phyloP scores from a whole-genome alignment of 2,329 filamentous ascomycete species.

The Fusarium chaquense region DNA sequence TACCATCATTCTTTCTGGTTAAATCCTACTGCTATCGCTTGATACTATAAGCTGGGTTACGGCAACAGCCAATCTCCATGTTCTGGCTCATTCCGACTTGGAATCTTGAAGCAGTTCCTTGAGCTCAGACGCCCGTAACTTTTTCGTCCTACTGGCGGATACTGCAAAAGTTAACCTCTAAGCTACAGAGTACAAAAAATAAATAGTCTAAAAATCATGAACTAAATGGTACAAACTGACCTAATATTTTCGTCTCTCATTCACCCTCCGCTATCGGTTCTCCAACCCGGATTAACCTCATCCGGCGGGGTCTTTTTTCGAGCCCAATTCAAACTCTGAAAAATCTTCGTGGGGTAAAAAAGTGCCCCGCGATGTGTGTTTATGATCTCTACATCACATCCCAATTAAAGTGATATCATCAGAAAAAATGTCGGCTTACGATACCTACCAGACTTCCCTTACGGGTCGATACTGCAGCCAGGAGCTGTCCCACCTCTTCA shows the following conservation, averaged over 20 bases:
- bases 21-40: too few relatives aligned
- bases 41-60: too few relatives aligned
- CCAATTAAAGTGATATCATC: constrained; percentile 2
- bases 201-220: too few relatives aligned
- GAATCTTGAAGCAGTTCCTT: too few relatives aligned
- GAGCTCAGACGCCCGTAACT: not conserved
- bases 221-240: too few relatives aligned
- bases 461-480: constrained; percentile 26
- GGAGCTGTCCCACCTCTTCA: constrained; percentile 29
- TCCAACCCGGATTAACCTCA: constrained; percentile 1
- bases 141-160: not conserved
- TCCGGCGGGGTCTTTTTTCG: constrained; percentile 1
- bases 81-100: too few relatives aligned
- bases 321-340: not conserved
- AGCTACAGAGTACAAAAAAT: too few relatives aligned
- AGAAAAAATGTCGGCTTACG: constrained; percentile 15
- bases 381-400: constrained; percentile 8
- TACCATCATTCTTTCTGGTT: too few relatives aligned
- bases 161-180: too few relatives aligned
- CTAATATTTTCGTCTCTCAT: too few relatives aligned
- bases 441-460: constrained; percentile 23
- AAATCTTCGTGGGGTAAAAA: constrained; percentile 11
- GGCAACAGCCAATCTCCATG: too few relatives aligned
- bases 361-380: constrained; percentile 2
- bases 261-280: constrained; percentile 2